Conservation (phyloP, 768 basidiomycete genomes). For the Sporobolomyces phaffii region DNA sequence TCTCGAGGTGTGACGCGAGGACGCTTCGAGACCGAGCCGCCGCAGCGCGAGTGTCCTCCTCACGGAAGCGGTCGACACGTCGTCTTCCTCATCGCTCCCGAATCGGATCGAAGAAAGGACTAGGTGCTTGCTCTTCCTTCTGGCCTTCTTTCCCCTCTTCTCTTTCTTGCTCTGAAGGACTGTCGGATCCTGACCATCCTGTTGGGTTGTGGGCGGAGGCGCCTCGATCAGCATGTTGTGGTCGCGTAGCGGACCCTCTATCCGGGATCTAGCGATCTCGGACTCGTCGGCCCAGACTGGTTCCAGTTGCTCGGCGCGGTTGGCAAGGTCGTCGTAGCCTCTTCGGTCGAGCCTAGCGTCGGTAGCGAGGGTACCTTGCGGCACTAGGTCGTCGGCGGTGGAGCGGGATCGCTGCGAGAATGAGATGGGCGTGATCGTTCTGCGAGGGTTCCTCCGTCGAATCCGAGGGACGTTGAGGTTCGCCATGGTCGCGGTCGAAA, state of each 20-base stretch:
- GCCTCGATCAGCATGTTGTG: not conserved
- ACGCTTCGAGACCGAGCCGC: conserved; percentile 11
- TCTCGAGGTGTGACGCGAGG: not conserved
- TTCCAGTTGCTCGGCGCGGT: not conserved
- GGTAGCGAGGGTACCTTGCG: not conserved
- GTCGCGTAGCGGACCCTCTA: not conserved
- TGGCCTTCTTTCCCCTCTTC: not conserved
- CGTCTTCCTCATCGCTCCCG: conserved; percentile 13
- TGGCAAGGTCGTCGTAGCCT: conserved; percentile 8
- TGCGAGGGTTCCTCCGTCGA: not conserved
- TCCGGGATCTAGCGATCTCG: not conserved
- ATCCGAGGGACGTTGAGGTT: not conserved
- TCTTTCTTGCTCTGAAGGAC: not conserved
- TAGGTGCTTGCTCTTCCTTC: not conserved
- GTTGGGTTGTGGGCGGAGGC: not conserved
- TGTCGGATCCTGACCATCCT: too few relatives aligned
- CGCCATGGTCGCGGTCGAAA: too few relatives aligned
- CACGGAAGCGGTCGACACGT: not conserved
- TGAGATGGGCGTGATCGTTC: conserved; percentile 1
- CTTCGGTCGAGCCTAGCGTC: not conserved
- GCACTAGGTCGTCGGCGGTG: conserved; percentile 5
- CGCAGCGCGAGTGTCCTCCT: conserved; percentile 1
- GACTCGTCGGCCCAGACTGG: conserved; percentile 13
- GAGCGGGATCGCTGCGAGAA: not conserved
- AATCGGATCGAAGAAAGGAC: not conserved